phyloP scores from a whole-genome alignment of 805 yeast species.

The Starmerella tilneyi region DNA sequence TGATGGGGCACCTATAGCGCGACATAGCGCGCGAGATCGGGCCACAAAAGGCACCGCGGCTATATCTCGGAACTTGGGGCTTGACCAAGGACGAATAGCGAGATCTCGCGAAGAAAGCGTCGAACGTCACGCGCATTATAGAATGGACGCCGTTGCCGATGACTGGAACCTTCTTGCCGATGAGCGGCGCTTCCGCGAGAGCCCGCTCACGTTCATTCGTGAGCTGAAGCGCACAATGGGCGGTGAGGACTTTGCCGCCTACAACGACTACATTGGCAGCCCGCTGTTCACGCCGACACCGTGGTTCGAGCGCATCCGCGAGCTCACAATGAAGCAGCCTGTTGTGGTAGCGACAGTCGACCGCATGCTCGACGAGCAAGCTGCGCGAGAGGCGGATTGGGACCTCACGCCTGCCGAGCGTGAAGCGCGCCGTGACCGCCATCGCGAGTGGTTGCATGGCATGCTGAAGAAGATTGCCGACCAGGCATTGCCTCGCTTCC shows the following conservation, averaged over 20 bases:
- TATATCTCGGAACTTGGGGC: too few relatives aligned
- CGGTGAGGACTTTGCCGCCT: constrained; percentile 34
- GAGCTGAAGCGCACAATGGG: constrained; percentile 28
- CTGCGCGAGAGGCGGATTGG: constrained; percentile 28
- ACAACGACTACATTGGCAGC: constrained; percentile 33
- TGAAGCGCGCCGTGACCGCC: constrained; percentile 25
- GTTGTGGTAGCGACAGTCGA: constrained; percentile 28
- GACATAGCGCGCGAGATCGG: background rate
- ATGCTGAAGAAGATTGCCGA: constrained; percentile 29
- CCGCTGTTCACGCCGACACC: constrained; percentile 26
- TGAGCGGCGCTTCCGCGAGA: constrained; percentile 30
- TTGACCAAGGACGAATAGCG: background rate
- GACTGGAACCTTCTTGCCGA: constrained; percentile 18
- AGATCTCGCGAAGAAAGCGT: background rate
- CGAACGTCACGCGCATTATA: background rate
- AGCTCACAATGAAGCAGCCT: constrained; percentile 29
- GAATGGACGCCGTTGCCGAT: background rate
- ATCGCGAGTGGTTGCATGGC: constrained; percentile 28
- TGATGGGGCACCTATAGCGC: background rate
- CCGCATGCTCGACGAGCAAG: constrained; percentile 28
- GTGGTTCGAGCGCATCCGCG: constrained; percentile 27
- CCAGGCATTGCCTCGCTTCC: constrained; percentile 32
- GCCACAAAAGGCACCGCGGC: background rate
- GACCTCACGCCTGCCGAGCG: constrained; percentile 24
- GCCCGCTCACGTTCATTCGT: constrained; percentile 30